Conservation (phyloP, 768 basidiomycete genomes). For the Termitomyces sp. region DNA sequence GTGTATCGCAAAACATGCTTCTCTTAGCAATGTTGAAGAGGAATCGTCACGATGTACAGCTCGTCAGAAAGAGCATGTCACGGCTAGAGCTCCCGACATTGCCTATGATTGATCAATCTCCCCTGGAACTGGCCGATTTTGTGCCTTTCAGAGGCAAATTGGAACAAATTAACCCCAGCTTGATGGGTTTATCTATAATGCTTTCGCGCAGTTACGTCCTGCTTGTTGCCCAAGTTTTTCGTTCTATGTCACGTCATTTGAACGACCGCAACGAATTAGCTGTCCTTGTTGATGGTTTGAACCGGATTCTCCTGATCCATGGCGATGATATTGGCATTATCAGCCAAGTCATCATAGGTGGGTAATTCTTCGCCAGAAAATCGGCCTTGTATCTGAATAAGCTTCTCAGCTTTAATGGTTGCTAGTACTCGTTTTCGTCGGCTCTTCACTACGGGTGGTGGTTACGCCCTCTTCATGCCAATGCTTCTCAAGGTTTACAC, state of each 20-base stretch:
- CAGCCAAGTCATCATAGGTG: constrained; percentile 69
- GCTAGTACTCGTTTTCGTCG: constrained; percentile 74
- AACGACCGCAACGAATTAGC: constrained; percentile 67
- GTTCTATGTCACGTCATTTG: constrained; percentile 65
- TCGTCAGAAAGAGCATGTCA: constrained; percentile 60
- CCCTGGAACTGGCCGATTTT: constrained; percentile 41
- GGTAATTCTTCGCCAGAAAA: constrained; percentile 15
- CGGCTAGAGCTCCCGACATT: constrained; percentile 53
- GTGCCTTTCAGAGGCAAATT: constrained; percentile 29
- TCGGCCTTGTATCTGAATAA: constrained; percentile 2
- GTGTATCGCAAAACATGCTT: constrained; percentile 67
- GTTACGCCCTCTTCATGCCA: constrained; percentile 74
- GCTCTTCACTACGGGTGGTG: constrained; percentile 67
- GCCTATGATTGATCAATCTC: constrained; percentile 16
- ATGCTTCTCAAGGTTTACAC: constrained; percentile 65
- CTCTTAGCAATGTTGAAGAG: constrained; percentile 59
- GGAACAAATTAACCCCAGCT: constrained; percentile 12
- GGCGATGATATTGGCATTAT: constrained; percentile 75
- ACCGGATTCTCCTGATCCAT: constrained; percentile 61
- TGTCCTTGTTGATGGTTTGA: constrained; percentile 63
- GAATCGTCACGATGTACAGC: constrained; percentile 62
- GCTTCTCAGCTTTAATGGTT: constrained; percentile 54
- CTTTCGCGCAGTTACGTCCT: constrained; percentile 67
- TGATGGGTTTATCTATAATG: constrained; percentile 49
- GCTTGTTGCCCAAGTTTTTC: constrained; percentile 64